Percentiles rank a stretch among this genome's conserved stretches.
Conservation (phyloP, 202 grass and related monocot species). For the Eragrostis tef region DNA sequence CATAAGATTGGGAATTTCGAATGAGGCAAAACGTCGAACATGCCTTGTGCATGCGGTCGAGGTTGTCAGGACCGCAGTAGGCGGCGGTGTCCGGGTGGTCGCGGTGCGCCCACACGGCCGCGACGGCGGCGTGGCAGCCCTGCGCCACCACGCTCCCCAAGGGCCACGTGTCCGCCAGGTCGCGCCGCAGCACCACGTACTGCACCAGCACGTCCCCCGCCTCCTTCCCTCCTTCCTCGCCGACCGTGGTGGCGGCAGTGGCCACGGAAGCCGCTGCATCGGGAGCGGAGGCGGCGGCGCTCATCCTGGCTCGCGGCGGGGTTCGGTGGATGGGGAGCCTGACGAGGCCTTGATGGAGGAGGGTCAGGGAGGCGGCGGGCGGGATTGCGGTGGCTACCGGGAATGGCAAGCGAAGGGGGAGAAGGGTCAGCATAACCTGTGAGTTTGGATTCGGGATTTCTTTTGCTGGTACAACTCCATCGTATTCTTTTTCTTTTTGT, state of each 20-base stretch:
- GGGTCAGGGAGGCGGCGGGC: constrained; percentile 30
- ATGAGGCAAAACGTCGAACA: constrained; percentile 70
- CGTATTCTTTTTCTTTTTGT: too few species aligned
- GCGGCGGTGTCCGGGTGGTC: constrained; percentile 65
- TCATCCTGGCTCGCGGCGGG: constrained; percentile 47
- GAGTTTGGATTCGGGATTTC: not conserved
- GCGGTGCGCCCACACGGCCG: constrained; percentile 65
- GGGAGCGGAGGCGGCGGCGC: not conserved
- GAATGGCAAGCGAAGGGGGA: constrained; percentile 40
- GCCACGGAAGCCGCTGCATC: not conserved
- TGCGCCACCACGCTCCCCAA: constrained; percentile 84
- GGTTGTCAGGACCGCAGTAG: constrained; percentile 63
- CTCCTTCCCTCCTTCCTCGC: constrained; percentile 16
- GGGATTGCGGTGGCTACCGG: constrained; percentile 21
- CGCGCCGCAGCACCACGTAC: constrained; percentile 89
- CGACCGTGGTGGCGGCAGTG: not conserved
- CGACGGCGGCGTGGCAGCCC: constrained; percentile 83
- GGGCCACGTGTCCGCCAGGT: constrained; percentile 83
- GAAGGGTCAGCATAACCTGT: constrained; percentile 29
- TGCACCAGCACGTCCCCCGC: constrained; percentile 66
- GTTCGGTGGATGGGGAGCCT: constrained; percentile 32
- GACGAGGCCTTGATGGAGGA: constrained; percentile 25
- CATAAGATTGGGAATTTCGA: not conserved
- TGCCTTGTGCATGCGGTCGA: constrained; percentile 92
- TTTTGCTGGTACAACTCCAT: not conserved